A percentile compares a stretch with the other conserved stretches of the same genome.
phyloP scores from a whole-genome alignment of 805 yeast species.

The Ogataea saltuana region DNA sequence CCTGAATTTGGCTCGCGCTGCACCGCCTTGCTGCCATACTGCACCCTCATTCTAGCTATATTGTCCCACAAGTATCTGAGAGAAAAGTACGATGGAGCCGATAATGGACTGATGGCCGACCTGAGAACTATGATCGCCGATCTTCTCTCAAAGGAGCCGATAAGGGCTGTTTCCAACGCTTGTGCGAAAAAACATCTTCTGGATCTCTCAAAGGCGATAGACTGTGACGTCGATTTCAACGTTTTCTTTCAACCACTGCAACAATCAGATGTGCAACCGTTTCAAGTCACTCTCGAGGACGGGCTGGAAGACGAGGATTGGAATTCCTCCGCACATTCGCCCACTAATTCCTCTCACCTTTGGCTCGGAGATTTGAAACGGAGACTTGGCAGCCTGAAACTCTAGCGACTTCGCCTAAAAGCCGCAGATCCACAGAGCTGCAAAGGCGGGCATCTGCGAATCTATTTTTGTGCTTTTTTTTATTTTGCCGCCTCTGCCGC shows the following conservation, averaged over 20 bases:
- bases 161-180: background rate
- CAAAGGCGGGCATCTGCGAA: too few relatives aligned
- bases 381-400: too few relatives aligned
- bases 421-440: too few relatives aligned
- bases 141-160: background rate
- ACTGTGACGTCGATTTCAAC: conserved; percentile 1
- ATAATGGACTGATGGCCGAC: conserved; percentile 1
- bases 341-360: too few relatives aligned
- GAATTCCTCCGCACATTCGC: too few relatives aligned
- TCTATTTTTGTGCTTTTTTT: too few relatives aligned
- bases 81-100: background rate
- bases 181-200: background rate
- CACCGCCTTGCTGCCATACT: conserved; percentile 1
- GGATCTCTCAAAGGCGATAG: background rate
- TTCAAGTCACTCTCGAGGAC: background rate
- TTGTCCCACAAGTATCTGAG: conserved; percentile 8
- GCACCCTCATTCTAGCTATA: conserved; percentile 2
- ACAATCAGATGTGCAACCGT: background rate
- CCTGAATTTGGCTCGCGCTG: background rate
- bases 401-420: too few relatives aligned
- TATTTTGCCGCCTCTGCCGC: too few relatives aligned
- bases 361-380: too few relatives aligned
- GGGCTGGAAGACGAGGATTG: too few relatives aligned
- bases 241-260: background rate
- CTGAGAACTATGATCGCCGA: conserved; percentile 8